phyloP scores from a whole-genome alignment of 2,329 filamentous ascomycete species.

The Epichloe elymi region DNA sequence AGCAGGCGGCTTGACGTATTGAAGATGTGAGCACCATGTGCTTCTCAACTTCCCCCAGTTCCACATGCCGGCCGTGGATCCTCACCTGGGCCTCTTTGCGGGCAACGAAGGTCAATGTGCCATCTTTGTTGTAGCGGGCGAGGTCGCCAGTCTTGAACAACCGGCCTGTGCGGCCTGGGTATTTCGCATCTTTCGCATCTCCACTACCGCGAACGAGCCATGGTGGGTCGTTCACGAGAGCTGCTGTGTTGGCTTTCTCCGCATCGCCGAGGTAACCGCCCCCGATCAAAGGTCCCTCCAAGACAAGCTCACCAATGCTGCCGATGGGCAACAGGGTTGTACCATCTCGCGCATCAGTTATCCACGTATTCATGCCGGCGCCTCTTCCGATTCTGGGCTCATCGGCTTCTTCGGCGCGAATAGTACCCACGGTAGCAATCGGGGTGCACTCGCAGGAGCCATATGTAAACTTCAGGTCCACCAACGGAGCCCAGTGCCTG shows the following conservation, averaged over 20 bases:
- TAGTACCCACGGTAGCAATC: background rate
- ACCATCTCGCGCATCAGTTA: slow-evolving; percentile 9
- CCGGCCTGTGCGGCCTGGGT: slow-evolving; percentile 4
- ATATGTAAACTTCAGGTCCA: slow-evolving; percentile 1
- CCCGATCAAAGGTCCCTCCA: slow-evolving; percentile 15
- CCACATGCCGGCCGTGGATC: slow-evolving; percentile 39
- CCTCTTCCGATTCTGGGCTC: slow-evolving; percentile 5
- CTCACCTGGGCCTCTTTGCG: slow-evolving; percentile 44
- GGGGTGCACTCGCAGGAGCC: background rate
- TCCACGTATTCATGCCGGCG: slow-evolving; percentile 9
- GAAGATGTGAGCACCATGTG: slow-evolving; percentile 1
- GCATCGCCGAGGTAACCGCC: slow-evolving; percentile 12
- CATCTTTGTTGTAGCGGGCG: slow-evolving; percentile 18
- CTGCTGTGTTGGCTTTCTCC: slow-evolving; percentile 2
- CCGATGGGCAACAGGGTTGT: slow-evolving; percentile 10
- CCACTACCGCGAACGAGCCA: slow-evolving; percentile 6
- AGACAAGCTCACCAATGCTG: slow-evolving; percentile 14
- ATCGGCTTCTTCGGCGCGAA: slow-evolving; percentile 1
- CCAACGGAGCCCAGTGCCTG: background rate
- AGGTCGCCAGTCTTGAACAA: slow-evolving; percentile 13
- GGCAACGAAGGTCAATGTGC: slow-evolving; percentile 27
- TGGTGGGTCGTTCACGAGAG: slow-evolving; percentile 5
- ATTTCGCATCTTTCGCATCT: background rate
- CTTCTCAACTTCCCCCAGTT: slow-evolving; percentile 19
- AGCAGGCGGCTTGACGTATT: slow-evolving; percentile 1